phyloP scores from a whole-genome alignment of 352 stramenopile genomes.

The Phytophthora vignae region DNA sequence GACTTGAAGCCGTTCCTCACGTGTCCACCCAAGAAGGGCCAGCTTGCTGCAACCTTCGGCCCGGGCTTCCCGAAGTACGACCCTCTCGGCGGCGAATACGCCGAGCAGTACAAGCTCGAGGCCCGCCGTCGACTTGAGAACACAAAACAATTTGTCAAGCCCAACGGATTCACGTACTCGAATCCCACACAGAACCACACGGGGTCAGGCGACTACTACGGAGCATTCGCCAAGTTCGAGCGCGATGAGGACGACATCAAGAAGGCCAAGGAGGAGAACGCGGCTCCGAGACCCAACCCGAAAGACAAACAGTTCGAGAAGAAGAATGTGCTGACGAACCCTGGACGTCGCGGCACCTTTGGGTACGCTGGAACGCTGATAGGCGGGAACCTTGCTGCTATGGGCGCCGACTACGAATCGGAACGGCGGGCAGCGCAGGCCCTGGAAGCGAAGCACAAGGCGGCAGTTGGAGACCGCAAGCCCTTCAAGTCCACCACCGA shows the following conservation, averaged over 20 bases:
- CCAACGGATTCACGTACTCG: constrained; percentile 75
- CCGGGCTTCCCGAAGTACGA: constrained; percentile 73
- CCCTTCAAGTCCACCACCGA: constrained; percentile 76
- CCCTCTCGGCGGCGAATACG: constrained; percentile 63
- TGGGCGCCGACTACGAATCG: constrained; percentile 74
- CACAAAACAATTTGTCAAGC: constrained; percentile 72
- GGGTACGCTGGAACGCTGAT: constrained; percentile 80
- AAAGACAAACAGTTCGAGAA: constrained; percentile 76
- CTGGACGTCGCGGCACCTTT: constrained; percentile 70
- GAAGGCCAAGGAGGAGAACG: constrained; percentile 55
- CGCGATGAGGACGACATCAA: constrained; percentile 72
- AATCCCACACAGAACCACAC: constrained; percentile 69
- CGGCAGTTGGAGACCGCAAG: constrained; percentile 71
- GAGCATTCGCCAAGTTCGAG: constrained; percentile 70
- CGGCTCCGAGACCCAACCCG: constrained; percentile 44
- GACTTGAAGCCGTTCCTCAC: constrained; percentile 81
- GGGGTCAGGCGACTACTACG: constrained; percentile 75
- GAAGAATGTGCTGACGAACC: constrained; percentile 75
- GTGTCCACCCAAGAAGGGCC: constrained; percentile 70
- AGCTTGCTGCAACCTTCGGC: constrained; percentile 67
- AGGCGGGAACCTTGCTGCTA: constrained; percentile 52
- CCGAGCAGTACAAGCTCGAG: constrained; percentile 78
- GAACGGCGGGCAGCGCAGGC: constrained; percentile 43
- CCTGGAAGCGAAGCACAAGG: constrained; percentile 52
- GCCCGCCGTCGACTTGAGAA: constrained; percentile 74